Conservation (phyloP, 257 asterid genomes). For the Solanum gracilifrons region DNA sequence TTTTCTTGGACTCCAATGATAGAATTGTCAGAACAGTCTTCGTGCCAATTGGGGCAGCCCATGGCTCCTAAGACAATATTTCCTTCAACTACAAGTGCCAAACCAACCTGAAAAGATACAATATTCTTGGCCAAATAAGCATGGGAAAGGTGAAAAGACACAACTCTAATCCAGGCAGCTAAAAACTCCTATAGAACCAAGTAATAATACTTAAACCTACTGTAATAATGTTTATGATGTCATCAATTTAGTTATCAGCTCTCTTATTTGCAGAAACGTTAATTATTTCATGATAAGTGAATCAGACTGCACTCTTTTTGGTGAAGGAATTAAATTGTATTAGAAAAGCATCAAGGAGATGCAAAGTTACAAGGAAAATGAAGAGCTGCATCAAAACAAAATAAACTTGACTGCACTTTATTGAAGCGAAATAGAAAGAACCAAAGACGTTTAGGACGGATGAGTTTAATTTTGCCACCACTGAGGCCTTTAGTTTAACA, state of each 20-base stretch:
- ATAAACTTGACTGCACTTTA: not conserved
- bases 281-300: not conserved
- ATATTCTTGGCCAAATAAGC: not conserved
- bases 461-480: not conserved
- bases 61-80: constrained; percentile 86
- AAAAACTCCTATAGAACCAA: not conserved
- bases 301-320: not conserved
- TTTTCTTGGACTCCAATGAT: constrained; percentile 12
- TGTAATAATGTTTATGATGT: not conserved
- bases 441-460: not conserved
- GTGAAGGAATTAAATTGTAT: not conserved
- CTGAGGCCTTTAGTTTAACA: not conserved
- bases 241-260: not conserved
- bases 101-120: constrained; percentile 63
- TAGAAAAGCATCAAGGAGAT: not conserved
- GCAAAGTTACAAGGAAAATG: not conserved
- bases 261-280: not conserved
- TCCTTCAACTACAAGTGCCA: constrained; percentile 88
- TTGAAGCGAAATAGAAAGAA: not conserved
- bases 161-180: not conserved
- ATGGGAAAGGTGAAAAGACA: not conserved
- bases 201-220: not conserved
- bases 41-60: constrained; percentile 96
- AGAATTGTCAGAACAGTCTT: constrained; percentile 15
- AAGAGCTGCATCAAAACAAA: not conserved